Conservation (phyloP, 1,139 yeast genomes). For the Pichia sp. region DNA sequence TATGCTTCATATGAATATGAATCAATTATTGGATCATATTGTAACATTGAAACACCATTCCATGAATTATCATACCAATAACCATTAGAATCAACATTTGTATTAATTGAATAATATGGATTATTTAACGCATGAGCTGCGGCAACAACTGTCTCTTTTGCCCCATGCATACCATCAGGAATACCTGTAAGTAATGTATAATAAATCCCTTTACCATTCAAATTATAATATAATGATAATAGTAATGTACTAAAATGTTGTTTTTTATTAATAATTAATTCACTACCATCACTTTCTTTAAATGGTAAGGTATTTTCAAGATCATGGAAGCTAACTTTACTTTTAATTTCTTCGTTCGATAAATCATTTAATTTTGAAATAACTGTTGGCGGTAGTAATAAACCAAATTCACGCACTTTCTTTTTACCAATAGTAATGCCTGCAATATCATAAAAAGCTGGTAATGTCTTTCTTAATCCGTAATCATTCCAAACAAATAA, state of each 20-base stretch:
- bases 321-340: constrained; percentile 38
- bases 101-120: constrained; percentile 47
- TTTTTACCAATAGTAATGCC: constrained; percentile 30
- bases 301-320: constrained; percentile 55
- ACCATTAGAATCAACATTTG: constrained; percentile 26
- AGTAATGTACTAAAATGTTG: constrained; percentile 47
- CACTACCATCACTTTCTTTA: constrained; percentile 57
- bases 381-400: constrained; percentile 21
- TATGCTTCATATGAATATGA: constrained; percentile 34
- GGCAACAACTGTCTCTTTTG: constrained; percentile 59
- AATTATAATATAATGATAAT: constrained; percentile 51
- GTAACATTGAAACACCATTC: constrained; percentile 44
- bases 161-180: constrained; percentile 40
- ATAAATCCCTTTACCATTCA: constrained; percentile 53
- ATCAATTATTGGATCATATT: constrained; percentile 46
- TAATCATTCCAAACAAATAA: constrained; percentile 62
- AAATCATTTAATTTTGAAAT: constrained; percentile 6
- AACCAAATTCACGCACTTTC: constrained; percentile 28
- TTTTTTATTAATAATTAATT: constrained; percentile 49
- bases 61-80: constrained; percentile 30
- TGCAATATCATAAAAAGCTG: constrained; percentile 50
- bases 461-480: constrained; percentile 57
- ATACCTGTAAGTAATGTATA: constrained; percentile 38
- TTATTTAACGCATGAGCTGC: constrained; percentile 48
- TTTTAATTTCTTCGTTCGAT: constrained; percentile 14